These are phyloP conservation scores for Pseudocercospora ulei DNA, from an alignment of 2,329 filamentous ascomycete species.

Conservation along the genomic window DNA sequence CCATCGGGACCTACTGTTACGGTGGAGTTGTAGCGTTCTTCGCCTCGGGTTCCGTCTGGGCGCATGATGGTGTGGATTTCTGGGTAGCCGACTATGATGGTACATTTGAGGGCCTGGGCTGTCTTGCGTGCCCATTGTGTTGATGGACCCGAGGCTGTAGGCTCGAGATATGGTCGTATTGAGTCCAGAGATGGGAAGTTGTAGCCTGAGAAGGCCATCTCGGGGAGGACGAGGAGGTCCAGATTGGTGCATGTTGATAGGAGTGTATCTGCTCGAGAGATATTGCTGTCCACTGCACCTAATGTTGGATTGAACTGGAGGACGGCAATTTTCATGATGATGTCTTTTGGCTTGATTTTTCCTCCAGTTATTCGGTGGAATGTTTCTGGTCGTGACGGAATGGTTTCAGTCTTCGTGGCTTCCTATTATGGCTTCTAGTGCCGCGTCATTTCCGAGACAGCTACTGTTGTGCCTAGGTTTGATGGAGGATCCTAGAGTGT, in stretches of 20 bases:
- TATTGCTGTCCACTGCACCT: constrained; percentile 60
- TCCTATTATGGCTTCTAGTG: no score
- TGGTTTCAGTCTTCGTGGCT: no score
- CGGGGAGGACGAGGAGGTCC: constrained; percentile 64
- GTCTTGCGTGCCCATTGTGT: constrained; percentile 61
- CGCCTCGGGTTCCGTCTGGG: constrained; percentile 11
- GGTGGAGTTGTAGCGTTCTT: constrained; percentile 48
- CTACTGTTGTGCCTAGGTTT: no score
- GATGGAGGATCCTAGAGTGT: no score
- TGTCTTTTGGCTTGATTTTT: not conserved
- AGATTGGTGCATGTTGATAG: constrained; percentile 47
- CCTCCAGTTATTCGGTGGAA: not conserved
- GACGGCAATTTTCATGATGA: constrained; percentile 55
- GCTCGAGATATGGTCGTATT: constrained; percentile 61
- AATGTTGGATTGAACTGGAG: constrained; percentile 64
- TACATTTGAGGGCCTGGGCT: constrained; percentile 57
- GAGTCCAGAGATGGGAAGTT: constrained; percentile 62
- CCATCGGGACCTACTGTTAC: constrained; percentile 50
- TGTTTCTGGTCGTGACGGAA: not conserved
- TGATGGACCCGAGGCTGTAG: constrained; percentile 54
- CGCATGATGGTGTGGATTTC: constrained; percentile 40
- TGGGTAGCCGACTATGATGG: constrained; percentile 63
- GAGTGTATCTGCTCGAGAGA: constrained; percentile 57
- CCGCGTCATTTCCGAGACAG: no score
- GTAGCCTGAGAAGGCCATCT: constrained; percentile 70